Conservation (phyloP, 495 filamentous ascomycete genomes). For the Aspergillus sclerotiicarbonarius region DNA sequence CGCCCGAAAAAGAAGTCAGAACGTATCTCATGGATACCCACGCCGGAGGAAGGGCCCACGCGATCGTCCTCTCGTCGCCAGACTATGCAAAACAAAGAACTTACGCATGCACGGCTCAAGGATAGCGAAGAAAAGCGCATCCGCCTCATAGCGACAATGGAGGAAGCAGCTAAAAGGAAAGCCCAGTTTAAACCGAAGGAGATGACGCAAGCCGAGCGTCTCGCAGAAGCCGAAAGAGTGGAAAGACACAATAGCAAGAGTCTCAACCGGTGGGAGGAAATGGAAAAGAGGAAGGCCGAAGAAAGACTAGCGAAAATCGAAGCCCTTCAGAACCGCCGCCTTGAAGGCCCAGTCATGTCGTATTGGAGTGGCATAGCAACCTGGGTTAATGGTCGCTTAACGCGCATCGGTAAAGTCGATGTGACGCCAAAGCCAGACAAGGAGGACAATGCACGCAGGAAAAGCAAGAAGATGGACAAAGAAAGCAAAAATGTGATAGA, state of each 20-base stretch:
- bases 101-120: slow-evolving; percentile 76
- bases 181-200: slow-evolving; percentile 70
- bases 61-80: slow-evolving; percentile 80
- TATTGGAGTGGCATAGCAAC: slow-evolving; percentile 89
- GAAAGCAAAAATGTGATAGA: slow-evolving; percentile 29
- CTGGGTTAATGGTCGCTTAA: slow-evolving; percentile 72
- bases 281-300: slow-evolving; percentile 80
- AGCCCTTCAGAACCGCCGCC: slow-evolving; percentile 76
- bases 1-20: slow-evolving; percentile 92
- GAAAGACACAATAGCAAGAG: slow-evolving; percentile 87
- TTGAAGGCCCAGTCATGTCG: slow-evolving; percentile 86
- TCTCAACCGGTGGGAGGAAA: slow-evolving; percentile 90
- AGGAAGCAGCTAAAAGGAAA: slow-evolving; percentile 76
- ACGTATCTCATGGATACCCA: slow-evolving; percentile 83
- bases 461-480: slow-evolving; percentile 37
- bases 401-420: slow-evolving; percentile 67
- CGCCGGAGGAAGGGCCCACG: slow-evolving; percentile 71
- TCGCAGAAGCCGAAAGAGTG: slow-evolving; percentile 77
- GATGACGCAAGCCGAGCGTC: slow-evolving; percentile 86
- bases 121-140: slow-evolving; percentile 78
- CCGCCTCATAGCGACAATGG: slow-evolving; percentile 79
- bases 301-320: slow-evolving; percentile 77
- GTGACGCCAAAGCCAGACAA: slow-evolving; percentile 50
- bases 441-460: slow-evolving; percentile 31
- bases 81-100: slow-evolving; percentile 80